Conservation (phyloP, 305 asterid species). For the Euphrasia arctica region DNA sequence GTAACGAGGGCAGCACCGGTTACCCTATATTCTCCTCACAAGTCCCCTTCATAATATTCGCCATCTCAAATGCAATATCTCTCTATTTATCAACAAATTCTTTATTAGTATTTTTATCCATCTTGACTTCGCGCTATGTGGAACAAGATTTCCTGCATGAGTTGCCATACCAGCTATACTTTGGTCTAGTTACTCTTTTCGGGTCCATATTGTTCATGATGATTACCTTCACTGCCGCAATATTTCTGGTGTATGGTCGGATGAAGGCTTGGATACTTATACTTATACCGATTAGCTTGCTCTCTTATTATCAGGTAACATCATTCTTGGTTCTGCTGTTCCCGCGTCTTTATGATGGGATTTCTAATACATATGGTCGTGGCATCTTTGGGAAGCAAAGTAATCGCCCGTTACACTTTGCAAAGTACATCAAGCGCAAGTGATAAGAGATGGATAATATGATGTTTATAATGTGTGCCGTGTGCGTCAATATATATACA, state of each 20-base stretch:
- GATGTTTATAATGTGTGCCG: no score
- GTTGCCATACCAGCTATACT: conserved; percentile 4
- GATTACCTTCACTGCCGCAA: neutral
- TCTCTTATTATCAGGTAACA: neutral
- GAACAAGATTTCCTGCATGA: conserved; percentile 12
- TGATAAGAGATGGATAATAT: no score
- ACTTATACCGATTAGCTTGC: neutral
- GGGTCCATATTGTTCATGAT: neutral
- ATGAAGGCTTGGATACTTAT: neutral
- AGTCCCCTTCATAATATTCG: conserved; percentile 1
- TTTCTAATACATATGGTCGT: neutral
- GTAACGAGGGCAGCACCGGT: conserved; percentile 18
- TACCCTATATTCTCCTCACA: neutral
- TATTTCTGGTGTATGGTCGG: neutral
- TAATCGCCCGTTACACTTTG: no score
- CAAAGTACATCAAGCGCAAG: no score
- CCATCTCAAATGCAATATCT: conserved; percentile 2
- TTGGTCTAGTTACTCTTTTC: conserved; percentile 10
- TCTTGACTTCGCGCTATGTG: conserved; percentile 20
- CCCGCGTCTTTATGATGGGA: neutral
- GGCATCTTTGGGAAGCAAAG: conserved; percentile 12
- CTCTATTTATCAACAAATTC: neutral
- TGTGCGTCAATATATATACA: no score
- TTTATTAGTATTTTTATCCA: conserved; percentile 15
- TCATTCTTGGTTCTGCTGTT: neutral